Evolutionary conservation across 2,329 filamentous ascomycete species (phyloP), one percentile per base, ranked within the genome.

Genomic region (Zasmidium cellare): DNA sequence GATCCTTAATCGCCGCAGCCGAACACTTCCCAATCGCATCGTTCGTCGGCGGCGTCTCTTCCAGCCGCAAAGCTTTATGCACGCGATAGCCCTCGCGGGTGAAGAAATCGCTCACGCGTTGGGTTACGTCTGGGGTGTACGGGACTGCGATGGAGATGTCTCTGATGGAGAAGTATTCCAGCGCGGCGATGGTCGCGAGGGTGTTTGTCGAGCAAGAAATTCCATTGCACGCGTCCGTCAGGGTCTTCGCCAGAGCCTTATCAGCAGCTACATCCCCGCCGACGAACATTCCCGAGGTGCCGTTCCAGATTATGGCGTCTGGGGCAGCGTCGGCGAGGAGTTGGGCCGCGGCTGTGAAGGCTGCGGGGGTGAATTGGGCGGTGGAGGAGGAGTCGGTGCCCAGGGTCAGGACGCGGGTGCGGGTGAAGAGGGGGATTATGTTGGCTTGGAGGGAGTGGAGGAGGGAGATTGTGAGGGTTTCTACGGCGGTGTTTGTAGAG

Each of bases 401-500:
- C 56, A 79, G 76, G 11, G 66, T 72, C 19, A 71, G 76, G 12
- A 79, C 76, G 14, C 68, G 65, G 58, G 79, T 76, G 45, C 77
- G 75, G 11, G 76, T 75, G 68, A 77, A 79, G 41, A 62, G 51
- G 41, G 60, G 60, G 46, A 62, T 55, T 5, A 59, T 55, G 47
- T 67, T 77, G 75, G 20, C 71, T 74, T 6, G 69, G 71, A 76
- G 66, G 16, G 63, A 62, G 16, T 67, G 60, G 48, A 78, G 56
- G 48, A 79, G 72, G 31, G 70, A 68, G 22, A 68, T 68, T 6
- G 76, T 77, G 14, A 79, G 69, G 9, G 76, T 76, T 63, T 79
- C 77, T 18, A 79, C 70, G 2, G 72, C 71, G 11, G 76, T 79
- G 63, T 79, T 79, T 53, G 77, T 78, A 41, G 72, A 76, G 16